A percentile compares a stretch with the other conserved stretches of the same genome.
phyloP scores from a whole-genome alignment of 129 eudicot species.

The Flaveria ramosissima region DNA sequence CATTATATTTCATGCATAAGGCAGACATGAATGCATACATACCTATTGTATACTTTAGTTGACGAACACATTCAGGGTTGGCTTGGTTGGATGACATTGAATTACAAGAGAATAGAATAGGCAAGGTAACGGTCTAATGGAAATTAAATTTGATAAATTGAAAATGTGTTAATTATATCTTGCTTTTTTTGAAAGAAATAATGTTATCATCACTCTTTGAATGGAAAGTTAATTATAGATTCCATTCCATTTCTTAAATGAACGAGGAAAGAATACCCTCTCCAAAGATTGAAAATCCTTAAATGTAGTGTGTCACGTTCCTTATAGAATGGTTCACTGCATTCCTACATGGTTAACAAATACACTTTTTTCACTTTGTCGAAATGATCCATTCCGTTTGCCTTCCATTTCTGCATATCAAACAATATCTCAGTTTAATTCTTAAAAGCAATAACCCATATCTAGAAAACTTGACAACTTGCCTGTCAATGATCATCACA shows the following conservation, averaged over 20 bases:
- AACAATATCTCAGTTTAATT: background rate
- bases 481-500: slow-evolving; percentile 5
- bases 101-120: background rate
- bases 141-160: too few relatives aligned
- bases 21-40: background rate
- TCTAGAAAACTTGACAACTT: background rate
- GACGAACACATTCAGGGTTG: background rate
- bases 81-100: background rate
- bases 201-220: background rate
- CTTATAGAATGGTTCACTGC: background rate
- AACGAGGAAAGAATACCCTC: background rate
- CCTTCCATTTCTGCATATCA: background rate
- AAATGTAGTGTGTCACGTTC: background rate
- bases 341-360: background rate
- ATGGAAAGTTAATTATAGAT: background rate
- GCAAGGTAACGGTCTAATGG: background rate
- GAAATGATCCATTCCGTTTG: background rate
- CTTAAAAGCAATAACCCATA: background rate
- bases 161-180: too few relatives aligned
- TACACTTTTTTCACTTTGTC: background rate
- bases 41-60: background rate
- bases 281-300: background rate
- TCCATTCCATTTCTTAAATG: background rate
- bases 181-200: background rate
- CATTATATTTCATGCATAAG: background rate